phyloP scores from a whole-genome alignment of 2,329 filamentous ascomycete species.

The Xylaria sp. region DNA sequence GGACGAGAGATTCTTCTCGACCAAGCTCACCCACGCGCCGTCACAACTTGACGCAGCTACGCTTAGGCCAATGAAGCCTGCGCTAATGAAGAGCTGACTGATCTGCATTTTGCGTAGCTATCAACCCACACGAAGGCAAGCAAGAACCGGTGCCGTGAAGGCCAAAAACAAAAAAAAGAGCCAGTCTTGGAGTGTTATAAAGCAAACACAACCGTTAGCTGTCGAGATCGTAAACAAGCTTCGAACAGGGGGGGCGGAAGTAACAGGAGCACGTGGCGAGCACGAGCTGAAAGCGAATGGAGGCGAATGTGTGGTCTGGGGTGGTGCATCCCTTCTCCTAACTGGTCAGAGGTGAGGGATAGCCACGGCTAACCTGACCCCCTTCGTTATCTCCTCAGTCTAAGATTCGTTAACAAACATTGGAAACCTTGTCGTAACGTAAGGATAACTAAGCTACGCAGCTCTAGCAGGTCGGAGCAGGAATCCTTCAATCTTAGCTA shows the following conservation, averaged over 20 bases:
- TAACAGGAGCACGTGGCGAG: slow-evolving; percentile 24
- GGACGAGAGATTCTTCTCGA: slow-evolving; percentile 17
- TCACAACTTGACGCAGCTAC: slow-evolving; percentile 8
- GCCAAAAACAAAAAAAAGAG: neutral
- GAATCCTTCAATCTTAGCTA: slow-evolving; percentile 8
- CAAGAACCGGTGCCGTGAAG: neutral
- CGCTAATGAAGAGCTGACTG: slow-evolving; percentile 16
- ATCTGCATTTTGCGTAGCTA: slow-evolving; percentile 20
- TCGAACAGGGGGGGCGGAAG: slow-evolving; percentile 10
- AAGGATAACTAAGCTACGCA: neutral
- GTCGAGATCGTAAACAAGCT: slow-evolving; percentile 14
- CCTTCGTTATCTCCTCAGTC: neutral
- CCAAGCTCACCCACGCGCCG: neutral
- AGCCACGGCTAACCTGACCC: neutral
- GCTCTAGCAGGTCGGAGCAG: neutral
- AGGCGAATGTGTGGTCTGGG: slow-evolving; percentile 5
- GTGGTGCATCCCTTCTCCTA: neutral
- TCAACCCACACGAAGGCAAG: slow-evolving; percentile 2
- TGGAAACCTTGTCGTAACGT: neutral
- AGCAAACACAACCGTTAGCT: neutral
- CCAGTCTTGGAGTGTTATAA: slow-evolving; percentile 6
- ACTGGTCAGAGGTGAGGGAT: neutral
- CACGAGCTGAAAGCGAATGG: slow-evolving; percentile 22
- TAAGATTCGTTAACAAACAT: neutral
- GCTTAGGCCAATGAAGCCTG: slow-evolving; percentile 28